Evolutionary conservation across 352 stramenopile species (phyloP).

Genomic region (Globisporangium apiculatum): DNA sequence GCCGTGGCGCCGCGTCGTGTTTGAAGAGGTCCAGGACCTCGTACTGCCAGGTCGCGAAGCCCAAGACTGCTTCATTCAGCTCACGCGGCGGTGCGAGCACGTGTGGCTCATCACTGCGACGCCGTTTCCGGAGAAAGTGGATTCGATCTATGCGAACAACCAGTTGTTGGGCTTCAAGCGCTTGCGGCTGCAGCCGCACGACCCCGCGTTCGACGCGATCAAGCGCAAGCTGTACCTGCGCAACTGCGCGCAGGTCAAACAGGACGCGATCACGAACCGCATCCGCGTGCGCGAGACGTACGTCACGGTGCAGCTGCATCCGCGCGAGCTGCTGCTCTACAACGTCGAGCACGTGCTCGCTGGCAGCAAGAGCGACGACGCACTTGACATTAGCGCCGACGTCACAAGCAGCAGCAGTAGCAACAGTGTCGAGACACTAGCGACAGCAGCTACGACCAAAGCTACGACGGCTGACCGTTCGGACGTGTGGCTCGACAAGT

Average conservation of each 20-base stretch:
- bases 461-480: background rate
- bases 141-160: conserved; percentile 87
- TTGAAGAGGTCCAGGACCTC: conserved; percentile 85
- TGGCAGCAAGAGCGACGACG: conserved; percentile 21
- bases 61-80: conserved; percentile 82
- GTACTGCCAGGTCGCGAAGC: conserved; percentile 61
- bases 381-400: conserved; percentile 40
- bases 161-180: conserved; percentile 80
- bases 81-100: conserved; percentile 65
- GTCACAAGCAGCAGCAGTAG: conserved; percentile 12
- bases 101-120: conserved; percentile 85
- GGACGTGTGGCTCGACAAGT: conserved; percentile 35
- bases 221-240: conserved; percentile 85
- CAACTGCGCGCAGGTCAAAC: conserved; percentile 76
- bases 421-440: conserved; percentile 7
- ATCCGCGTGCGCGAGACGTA: conserved; percentile 71
- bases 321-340: conserved; percentile 63
- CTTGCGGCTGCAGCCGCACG: conserved; percentile 49
- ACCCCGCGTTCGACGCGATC: conserved; percentile 82
- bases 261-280: conserved; percentile 74
- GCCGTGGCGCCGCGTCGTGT: conserved; percentile 72
- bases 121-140: conserved; percentile 69
- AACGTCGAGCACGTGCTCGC: conserved; percentile 59
- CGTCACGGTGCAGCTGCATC: conserved; percentile 60
- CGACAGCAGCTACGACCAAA: background rate